Percentiles rank a stretch among this genome's conserved stretches.
These are phyloP conservation scores for Monosiga brevicollis DNA, from an alignment of 78 protist genomes.

Conservation along the genomic window DNA sequence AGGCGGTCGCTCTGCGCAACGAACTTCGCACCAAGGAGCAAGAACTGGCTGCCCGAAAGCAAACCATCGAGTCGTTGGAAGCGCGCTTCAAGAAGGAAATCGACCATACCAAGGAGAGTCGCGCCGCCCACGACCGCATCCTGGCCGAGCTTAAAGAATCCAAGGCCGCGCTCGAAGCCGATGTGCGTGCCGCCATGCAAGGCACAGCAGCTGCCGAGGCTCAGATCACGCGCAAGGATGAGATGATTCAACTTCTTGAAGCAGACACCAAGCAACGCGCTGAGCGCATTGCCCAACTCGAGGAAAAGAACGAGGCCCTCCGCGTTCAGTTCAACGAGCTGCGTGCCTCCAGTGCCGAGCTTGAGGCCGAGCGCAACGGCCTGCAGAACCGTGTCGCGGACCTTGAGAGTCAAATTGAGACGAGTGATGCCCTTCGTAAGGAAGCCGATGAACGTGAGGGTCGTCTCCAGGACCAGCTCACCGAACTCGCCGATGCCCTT, in stretches of 20 bases:
- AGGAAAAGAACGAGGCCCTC: not conserved
- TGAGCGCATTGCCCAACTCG: not conserved
- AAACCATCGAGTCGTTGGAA: not conserved
- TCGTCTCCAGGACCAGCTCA: not conserved
- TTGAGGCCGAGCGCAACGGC: not conserved
- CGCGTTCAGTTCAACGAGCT: not conserved
- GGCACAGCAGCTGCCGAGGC: not conserved
- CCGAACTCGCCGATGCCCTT: not conserved
- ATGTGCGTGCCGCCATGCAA: not conserved
- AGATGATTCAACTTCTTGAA: not conserved
- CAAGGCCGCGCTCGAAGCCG: not conserved
- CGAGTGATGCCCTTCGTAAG: not conserved
- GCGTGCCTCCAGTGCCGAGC: not conserved
- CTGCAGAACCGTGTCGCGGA: not conserved
- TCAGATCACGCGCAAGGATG: not conserved
- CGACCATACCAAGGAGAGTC: not conserved
- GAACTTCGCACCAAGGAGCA: not conserved
- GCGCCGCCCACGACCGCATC: not conserved
- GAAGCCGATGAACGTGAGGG: not conserved
- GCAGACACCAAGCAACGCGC: not conserved
- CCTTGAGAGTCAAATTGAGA: not conserved
- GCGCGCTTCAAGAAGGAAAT: not conserved
- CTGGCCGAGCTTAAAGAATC: not conserved
- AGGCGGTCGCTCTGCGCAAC: not conserved
- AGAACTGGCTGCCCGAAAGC: not conserved